Evolutionary conservation across 495 filamentous ascomycete genomes (phyloP).

Genomic region (Penicillium simplicissimum): DNA sequence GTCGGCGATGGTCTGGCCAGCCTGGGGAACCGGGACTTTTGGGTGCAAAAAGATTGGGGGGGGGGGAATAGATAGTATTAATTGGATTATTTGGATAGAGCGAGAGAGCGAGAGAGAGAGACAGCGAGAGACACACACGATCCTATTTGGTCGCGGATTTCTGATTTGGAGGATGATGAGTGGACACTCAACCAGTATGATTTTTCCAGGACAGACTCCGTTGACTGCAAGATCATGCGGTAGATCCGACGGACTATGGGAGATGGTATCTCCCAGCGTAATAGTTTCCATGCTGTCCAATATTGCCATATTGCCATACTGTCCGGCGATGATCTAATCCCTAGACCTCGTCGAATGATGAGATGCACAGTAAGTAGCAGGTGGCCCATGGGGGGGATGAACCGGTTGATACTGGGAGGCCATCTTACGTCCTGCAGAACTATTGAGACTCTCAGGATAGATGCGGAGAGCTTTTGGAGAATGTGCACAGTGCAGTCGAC

Average conservation of each 20-base stretch:
- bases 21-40: slow-evolving; percentile 2
- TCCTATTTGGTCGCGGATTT: too few species aligned
- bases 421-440: neutral
- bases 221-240: too few species aligned
- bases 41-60: neutral
- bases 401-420: neutral
- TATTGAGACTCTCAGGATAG: neutral
- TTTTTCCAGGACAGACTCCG: too few species aligned
- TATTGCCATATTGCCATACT: neutral
- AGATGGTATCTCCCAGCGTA: neutral
- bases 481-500: neutral
- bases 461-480: neutral
- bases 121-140: too few species aligned
- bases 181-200: too few species aligned
- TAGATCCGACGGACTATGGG: too few species aligned
- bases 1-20: slow-evolving; percentile 15
- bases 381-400: neutral
- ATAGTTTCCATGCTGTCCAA: neutral
- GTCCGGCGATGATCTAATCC: neutral
- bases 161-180: too few species aligned
- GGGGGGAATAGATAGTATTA: neutral
- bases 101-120: too few species aligned
- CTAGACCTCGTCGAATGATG: neutral
- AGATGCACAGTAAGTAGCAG: neutral
- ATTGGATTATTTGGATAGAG: too few species aligned